These are phyloP conservation scores for Vigna unguiculata DNA, from an alignment of 306 rosid genomes.

Conservation along the genomic window DNA sequence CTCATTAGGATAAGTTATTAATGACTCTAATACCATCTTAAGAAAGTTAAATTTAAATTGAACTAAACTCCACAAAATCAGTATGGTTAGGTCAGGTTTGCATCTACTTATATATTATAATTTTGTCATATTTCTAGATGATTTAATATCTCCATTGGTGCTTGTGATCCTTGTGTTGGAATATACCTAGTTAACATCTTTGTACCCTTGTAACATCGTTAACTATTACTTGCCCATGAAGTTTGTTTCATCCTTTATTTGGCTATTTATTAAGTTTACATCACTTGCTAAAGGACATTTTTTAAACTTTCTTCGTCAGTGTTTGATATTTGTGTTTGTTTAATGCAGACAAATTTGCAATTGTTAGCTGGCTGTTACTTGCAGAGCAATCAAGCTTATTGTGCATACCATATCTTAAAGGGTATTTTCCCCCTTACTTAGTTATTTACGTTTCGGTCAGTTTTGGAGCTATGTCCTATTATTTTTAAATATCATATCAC, in stretches of 20 bases:
- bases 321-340: conserved; percentile 41
- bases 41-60: too few species aligned
- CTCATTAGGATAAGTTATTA: too few species aligned
- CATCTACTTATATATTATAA: too few species aligned
- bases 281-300: conserved; percentile 29
- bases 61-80: too few species aligned
- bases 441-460: conserved; percentile 7
- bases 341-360: conserved; percentile 78
- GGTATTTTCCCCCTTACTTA: conserved; percentile 57
- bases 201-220: neutral
- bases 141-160: neutral
- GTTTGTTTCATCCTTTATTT: conserved; percentile 28
- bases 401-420: conserved; percentile 90
- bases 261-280: neutral
- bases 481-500: conserved; percentile 4
- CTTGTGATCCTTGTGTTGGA: neutral
- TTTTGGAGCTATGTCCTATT: conserved; percentile 3
- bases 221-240: conserved; percentile 38
- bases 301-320: neutral
- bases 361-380: conserved; percentile 86
- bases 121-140: too few species aligned
- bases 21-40: too few species aligned
- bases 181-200: neutral
- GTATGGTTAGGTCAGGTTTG: too few species aligned
- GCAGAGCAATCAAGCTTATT: conserved; percentile 80